Evolutionary conservation across 2,329 filamentous ascomycete genomes (phyloP).

Genomic region (Beauveria sp.): DNA sequence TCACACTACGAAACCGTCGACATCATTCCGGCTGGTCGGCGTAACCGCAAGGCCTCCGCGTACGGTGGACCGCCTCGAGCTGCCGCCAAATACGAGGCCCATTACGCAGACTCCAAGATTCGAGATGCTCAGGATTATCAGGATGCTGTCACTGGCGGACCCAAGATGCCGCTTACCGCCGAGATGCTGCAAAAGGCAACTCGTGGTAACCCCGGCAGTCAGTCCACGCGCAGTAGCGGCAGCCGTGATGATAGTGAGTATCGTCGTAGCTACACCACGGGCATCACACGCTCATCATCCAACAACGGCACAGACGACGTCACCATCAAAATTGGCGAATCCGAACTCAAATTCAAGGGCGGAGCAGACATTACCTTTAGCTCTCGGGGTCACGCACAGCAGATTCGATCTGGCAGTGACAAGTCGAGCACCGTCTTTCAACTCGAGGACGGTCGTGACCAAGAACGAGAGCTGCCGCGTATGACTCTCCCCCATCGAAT

Average conservation of each 20-base stretch:
- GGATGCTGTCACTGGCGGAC: conserved; percentile 33
- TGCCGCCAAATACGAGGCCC: conserved; percentile 27
- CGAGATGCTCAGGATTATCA: conserved; percentile 26
- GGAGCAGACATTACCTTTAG: conserved; percentile 54
- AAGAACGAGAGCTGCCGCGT: conserved; percentile 32
- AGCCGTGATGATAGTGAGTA: conserved; percentile 59
- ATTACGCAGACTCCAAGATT: conserved; percentile 31
- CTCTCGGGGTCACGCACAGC: conserved; percentile 19
- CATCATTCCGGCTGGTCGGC: conserved; percentile 31
- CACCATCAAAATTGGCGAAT: conserved; percentile 52
- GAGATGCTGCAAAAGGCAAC: conserved; percentile 46
- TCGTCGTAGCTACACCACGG: conserved; percentile 53
- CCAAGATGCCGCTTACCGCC: conserved; percentile 48
- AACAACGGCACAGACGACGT: conserved; percentile 48
- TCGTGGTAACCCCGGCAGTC: conserved; percentile 42
- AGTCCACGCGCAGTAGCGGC: conserved; percentile 49
- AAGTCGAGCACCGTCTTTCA: conserved; percentile 40
- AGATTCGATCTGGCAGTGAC: conserved; percentile 41
- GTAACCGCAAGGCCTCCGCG: conserved; percentile 33
- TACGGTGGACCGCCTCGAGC: conserved; percentile 29
- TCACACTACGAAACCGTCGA: conserved; percentile 33
- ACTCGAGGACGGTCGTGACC: conserved; percentile 39
- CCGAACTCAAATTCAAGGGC: conserved; percentile 48
- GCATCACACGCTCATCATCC: conserved; percentile 46
- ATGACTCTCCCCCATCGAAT: conserved; percentile 32